A percentile compares a stretch with the other conserved stretches of the same genome.
Evolutionary conservation across 306 rosid species (phyloP).

Genomic region (Acacia acuminata): DNA sequence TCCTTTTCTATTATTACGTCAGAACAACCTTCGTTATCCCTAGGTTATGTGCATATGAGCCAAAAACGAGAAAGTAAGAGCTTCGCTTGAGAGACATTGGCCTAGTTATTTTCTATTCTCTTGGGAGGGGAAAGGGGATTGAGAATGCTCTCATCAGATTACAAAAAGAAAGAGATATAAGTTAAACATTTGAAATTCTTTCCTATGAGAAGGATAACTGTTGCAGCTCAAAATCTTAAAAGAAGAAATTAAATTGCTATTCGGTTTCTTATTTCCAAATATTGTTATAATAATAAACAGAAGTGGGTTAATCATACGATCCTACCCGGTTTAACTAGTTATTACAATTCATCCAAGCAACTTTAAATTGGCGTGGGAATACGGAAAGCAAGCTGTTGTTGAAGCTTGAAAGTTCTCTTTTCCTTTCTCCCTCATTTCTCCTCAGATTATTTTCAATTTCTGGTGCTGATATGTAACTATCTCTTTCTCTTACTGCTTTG

Average conservation of each 20-base stretch:
- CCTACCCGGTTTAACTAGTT: neutral
- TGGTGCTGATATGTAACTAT: conserved; percentile 9
- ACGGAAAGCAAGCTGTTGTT: neutral
- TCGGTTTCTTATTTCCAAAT: neutral
- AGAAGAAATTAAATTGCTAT: neutral
- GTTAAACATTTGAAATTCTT: neutral
- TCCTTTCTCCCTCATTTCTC: neutral
- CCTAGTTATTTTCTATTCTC: neutral
- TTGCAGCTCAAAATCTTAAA: neutral
- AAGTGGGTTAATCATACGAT: neutral
- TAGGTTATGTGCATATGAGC: neutral
- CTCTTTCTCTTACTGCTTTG: neutral
- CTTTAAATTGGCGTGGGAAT: neutral
- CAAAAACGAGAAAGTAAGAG: neutral
- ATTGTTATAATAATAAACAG: neutral
- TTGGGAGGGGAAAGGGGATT: neutral
- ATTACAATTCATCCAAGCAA: neutral
- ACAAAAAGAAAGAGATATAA: neutral
- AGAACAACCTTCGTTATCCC: neutral
- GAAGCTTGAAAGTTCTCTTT: conserved; percentile 5
- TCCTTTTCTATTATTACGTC: neutral
- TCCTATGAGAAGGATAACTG: neutral
- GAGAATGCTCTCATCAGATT: neutral
- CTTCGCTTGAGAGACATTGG: neutral
- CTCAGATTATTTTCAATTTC: neutral